Conservation (phyloP, 2,329 filamentous ascomycete species). For the Phaeomoniella chlamydospora region DNA sequence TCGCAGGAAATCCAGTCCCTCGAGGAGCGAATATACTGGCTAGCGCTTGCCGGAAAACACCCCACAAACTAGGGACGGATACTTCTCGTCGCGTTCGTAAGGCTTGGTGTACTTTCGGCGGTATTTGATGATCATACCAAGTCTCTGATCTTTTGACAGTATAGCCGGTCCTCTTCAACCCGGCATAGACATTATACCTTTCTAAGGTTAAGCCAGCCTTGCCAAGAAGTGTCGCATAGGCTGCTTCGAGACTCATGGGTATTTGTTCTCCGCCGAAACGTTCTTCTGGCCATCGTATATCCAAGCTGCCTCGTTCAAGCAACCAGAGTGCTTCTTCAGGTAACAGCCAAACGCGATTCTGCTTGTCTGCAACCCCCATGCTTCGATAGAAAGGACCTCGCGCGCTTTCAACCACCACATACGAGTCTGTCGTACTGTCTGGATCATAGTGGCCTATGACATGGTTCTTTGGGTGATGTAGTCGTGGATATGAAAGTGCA, state of each 20-base stretch:
- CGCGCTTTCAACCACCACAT: constrained; percentile 56
- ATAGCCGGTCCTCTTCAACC: constrained; percentile 72
- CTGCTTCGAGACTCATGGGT: constrained; percentile 83
- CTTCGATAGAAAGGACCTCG: constrained; percentile 58
- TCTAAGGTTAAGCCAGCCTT: constrained; percentile 52
- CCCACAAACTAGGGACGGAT: neutral
- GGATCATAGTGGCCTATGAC: constrained; percentile 63
- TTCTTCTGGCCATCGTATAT: constrained; percentile 64
- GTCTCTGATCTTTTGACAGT: constrained; percentile 57
- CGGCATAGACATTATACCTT: constrained; percentile 76
- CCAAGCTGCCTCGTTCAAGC: constrained; percentile 73
- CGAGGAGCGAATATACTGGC: constrained; percentile 24
- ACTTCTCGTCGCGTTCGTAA: neutral
- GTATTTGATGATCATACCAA: constrained; percentile 21
- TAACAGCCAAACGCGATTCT: constrained; percentile 62
- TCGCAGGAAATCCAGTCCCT: constrained; percentile 8
- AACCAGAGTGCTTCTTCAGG: constrained; percentile 87
- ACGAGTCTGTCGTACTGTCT: constrained; percentile 24
- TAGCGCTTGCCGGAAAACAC: constrained; percentile 40
- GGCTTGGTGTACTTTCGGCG: constrained; percentile 3
- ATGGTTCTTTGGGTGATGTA: constrained; percentile 54
- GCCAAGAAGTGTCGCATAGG: constrained; percentile 73
- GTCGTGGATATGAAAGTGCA: constrained; percentile 62
- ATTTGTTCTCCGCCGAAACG: constrained; percentile 35
- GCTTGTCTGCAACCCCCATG: constrained; percentile 57